A percentile compares a stretch with the other conserved stretches of the same genome.
Conservation (phyloP, 2,329 filamentous ascomycete species). For the Nothomitra cinnamomea region DNA sequence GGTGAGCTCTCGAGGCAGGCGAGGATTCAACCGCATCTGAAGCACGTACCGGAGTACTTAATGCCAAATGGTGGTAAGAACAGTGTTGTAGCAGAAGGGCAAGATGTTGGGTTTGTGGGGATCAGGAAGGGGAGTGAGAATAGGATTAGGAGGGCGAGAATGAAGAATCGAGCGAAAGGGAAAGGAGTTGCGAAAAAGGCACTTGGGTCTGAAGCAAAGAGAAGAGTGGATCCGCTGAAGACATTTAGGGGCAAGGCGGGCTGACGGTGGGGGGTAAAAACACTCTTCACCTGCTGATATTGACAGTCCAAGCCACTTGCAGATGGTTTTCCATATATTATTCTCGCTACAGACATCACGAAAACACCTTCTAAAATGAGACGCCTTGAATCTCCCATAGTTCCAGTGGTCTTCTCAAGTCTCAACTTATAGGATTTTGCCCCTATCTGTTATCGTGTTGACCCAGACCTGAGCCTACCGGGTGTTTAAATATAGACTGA, state of each 20-base stretch:
- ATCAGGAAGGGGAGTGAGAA: constrained; percentile 34
- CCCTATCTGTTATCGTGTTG: too few species aligned
- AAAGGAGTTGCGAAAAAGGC: constrained; percentile 32
- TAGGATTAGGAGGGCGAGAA: constrained; percentile 27
- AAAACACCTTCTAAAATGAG: too few species aligned
- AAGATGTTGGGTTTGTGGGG: constrained; percentile 62
- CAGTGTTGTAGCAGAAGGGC: constrained; percentile 29
- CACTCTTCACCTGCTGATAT: neutral
- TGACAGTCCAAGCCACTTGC: too few species aligned
- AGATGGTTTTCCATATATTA: too few species aligned
- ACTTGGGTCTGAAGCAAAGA: constrained; percentile 22
- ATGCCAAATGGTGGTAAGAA: constrained; percentile 61
- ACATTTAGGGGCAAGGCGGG: constrained; percentile 52
- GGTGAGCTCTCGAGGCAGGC: constrained; percentile 62
- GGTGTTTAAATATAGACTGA: too few species aligned
- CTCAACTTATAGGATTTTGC: too few species aligned
- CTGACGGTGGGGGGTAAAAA: neutral
- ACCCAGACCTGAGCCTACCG: too few species aligned
- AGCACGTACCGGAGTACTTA: constrained; percentile 87
- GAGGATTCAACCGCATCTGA: constrained; percentile 72
- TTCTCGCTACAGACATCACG: too few species aligned
- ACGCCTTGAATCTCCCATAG: too few species aligned
- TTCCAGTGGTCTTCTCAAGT: too few species aligned
- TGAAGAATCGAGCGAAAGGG: constrained; percentile 26
- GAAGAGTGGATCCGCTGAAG: constrained; percentile 71